Conservation (phyloP, 441 rosid genomes). For the Daphne laureola region DNA sequence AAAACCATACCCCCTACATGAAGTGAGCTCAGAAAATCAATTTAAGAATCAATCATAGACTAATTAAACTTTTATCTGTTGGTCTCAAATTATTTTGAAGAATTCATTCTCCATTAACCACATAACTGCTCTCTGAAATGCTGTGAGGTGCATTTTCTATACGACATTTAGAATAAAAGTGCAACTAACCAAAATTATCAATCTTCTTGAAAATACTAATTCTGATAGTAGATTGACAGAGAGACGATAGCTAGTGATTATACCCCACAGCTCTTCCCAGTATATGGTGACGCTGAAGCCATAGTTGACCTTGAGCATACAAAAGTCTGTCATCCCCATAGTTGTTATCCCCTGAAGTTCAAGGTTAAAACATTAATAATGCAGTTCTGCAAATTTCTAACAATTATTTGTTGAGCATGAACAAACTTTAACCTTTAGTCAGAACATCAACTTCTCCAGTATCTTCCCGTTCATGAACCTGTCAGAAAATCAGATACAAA, state of each 20-base stretch:
- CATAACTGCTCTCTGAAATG: too few species aligned
- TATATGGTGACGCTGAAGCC: slow-evolving; percentile 85
- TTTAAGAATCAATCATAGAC: too few species aligned
- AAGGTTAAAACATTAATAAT: slow-evolving; percentile 3
- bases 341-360: slow-evolving; percentile 71
- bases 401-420: slow-evolving; percentile 4
- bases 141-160: too few species aligned
- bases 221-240: neutral
- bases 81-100: too few species aligned
- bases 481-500: slow-evolving; percentile 14
- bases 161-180: too few species aligned
- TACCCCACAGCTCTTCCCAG: slow-evolving; percentile 98
- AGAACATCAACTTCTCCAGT: slow-evolving; percentile 85
- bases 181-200: too few species aligned
- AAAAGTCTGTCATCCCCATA: slow-evolving; percentile 66
- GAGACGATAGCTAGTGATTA: slow-evolving; percentile 8
- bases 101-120: too few species aligned
- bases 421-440: slow-evolving; percentile 66
- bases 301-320: slow-evolving; percentile 82
- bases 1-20: too few species aligned
- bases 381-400: slow-evolving; percentile 3
- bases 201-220: neutral
- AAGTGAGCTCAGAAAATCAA: too few species aligned
- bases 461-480: slow-evolving; percentile 82
- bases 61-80: too few species aligned